phyloP scores from a whole-genome alignment of 2,329 filamentous ascomycete species.

The Colletotrichum echinochloae region DNA sequence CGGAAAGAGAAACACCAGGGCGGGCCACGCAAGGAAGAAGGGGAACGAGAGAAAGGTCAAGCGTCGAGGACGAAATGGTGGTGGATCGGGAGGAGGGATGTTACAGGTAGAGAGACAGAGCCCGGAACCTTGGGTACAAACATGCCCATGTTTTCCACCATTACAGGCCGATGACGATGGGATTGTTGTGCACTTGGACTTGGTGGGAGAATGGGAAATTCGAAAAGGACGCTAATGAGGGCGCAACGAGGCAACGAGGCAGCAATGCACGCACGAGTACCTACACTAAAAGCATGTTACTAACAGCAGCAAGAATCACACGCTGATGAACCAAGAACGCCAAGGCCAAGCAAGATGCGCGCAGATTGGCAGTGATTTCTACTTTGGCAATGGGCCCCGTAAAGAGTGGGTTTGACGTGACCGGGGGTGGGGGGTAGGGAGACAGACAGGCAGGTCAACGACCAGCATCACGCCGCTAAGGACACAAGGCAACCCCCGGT shows the following conservation, averaged over 20 bases:
- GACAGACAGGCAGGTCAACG: neutral
- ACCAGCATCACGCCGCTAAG: constrained; percentile 1
- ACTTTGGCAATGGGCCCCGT: too few species aligned
- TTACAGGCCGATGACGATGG: neutral
- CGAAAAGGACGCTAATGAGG: constrained; percentile 6
- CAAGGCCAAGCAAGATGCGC: neutral
- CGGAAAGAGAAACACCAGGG: constrained; percentile 3
- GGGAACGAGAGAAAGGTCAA: constrained; percentile 18
- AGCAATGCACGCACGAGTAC: neutral
- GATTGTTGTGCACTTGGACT: neutral
- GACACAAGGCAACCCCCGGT: neutral
- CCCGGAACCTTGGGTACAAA: neutral
- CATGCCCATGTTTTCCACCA: neutral
- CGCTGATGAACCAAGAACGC: neutral
- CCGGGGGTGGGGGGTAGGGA: neutral
- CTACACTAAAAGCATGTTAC: neutral
- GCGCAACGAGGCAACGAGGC: neutral
- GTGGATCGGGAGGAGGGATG: constrained; percentile 26
- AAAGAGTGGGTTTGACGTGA: constrained; percentile 34
- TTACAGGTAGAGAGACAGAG: constrained; percentile 36
- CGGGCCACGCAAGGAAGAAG: constrained; percentile 9
- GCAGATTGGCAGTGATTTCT: neutral
- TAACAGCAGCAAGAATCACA: neutral
- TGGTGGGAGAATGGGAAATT: constrained; percentile 2
- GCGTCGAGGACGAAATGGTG: constrained; percentile 9